phyloP scores from a whole-genome alignment of 768 basidiomycete genomes.

The Kwoniella botswanensis region DNA sequence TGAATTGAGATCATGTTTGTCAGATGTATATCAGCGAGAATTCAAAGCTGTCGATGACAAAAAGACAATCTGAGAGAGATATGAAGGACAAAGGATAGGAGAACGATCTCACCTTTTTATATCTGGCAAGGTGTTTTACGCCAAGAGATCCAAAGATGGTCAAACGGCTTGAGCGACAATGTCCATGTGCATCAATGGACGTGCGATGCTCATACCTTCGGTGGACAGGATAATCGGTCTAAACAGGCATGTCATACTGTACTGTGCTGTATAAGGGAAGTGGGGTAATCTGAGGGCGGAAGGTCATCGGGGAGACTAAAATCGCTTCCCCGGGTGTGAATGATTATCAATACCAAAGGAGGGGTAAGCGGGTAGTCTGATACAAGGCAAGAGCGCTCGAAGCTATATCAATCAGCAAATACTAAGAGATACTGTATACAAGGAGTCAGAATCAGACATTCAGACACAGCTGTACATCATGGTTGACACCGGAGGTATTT shows the following conservation, averaged over 20 bases:
- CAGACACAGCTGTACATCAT: background rate
- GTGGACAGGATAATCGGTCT: background rate
- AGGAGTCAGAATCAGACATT: background rate
- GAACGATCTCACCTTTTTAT: too few species aligned
- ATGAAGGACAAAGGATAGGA: background rate
- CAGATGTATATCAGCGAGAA: background rate
- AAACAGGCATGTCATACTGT: background rate
- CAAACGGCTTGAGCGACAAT: background rate
- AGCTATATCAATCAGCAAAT: background rate
- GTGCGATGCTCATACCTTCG: background rate
- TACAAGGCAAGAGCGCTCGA: background rate
- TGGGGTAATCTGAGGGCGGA: background rate
- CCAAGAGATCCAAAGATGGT: background rate
- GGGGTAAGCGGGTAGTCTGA: background rate
- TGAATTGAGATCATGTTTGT: background rate
- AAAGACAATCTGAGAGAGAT: background rate
- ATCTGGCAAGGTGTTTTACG: too few species aligned
- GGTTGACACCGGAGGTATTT: background rate
- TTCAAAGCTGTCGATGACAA: background rate
- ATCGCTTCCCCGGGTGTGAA: background rate
- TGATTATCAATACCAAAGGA: background rate
- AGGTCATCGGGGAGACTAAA: background rate
- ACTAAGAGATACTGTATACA: background rate
- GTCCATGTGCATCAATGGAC: background rate
- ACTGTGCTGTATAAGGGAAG: background rate